phyloP scores from a whole-genome alignment of 768 basidiomycete species.

The Suillus discolor region DNA sequence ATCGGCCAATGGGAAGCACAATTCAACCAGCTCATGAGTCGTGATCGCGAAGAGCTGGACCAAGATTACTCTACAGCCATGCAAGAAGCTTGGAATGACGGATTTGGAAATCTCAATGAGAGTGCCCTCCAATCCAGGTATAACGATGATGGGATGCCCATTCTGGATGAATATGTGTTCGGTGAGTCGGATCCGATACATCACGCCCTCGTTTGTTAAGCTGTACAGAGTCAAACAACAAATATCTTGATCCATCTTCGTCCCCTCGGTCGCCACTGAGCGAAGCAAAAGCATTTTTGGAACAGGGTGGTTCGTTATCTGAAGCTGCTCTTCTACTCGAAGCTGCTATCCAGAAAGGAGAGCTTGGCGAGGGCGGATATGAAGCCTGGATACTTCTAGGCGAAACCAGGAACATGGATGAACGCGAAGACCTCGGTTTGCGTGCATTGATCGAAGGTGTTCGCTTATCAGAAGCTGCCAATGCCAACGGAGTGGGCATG shows the following conservation, averaged over 20 bases:
- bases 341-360: slow-evolving; percentile 84
- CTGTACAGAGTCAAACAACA: slow-evolving; percentile 67
- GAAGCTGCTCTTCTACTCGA: slow-evolving; percentile 88
- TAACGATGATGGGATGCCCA: slow-evolving; percentile 75
- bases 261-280: slow-evolving; percentile 53
- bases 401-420: slow-evolving; percentile 88
- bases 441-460: slow-evolving; percentile 77
- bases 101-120: slow-evolving; percentile 46
- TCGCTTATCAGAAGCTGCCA: slow-evolving; percentile 60
- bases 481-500: slow-evolving; percentile 71
- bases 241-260: slow-evolving; percentile 56
- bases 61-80: slow-evolving; percentile 62
- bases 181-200: slow-evolving; percentile 49
- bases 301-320: slow-evolving; percentile 81
- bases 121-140: slow-evolving; percentile 46
- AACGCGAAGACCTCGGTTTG: slow-evolving; percentile 83
- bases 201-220: slow-evolving; percentile 6
- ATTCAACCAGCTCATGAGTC: slow-evolving; percentile 75
- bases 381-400: slow-evolving; percentile 94
- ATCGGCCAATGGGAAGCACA: slow-evolving; percentile 83
- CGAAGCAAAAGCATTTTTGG: slow-evolving; percentile 77
- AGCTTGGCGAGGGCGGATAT: slow-evolving; percentile 78
- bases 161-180: slow-evolving; percentile 72
- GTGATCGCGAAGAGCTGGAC: slow-evolving; percentile 67
- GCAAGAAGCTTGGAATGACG: slow-evolving; percentile 65